Evolutionary conservation across 2,329 filamentous ascomycete genomes (phyloP).

Genomic region (Orbilia brochopaga): DNA sequence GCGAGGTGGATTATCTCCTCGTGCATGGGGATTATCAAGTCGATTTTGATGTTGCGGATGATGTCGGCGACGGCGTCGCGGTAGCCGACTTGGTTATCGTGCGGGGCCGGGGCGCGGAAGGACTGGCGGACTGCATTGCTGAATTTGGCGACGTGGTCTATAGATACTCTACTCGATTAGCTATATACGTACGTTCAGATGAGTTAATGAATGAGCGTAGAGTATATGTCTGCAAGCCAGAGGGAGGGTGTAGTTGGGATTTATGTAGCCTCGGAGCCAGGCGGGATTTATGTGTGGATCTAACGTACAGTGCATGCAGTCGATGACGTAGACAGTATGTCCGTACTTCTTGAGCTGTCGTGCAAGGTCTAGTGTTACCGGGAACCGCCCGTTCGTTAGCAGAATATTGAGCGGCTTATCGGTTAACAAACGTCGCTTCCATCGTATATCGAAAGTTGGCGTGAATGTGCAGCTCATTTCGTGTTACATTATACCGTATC

Average conservation of each 20-base stretch:
- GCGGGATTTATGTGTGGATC: neutral
- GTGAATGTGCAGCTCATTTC: constrained; percentile 13
- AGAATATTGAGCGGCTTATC: constrained; percentile 52
- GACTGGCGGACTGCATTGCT: constrained; percentile 52
- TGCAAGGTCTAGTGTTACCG: constrained; percentile 54
- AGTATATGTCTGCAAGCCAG: too few relatives aligned
- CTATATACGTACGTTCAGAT: too few relatives aligned
- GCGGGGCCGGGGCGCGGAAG: constrained; percentile 52
- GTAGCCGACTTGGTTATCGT: constrained; percentile 51
- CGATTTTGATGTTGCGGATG: constrained; percentile 51
- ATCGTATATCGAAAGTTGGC: constrained; percentile 3
- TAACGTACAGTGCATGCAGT: constrained; percentile 54
- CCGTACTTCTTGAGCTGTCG: constrained; percentile 53
- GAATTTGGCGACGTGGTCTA: constrained; percentile 54
- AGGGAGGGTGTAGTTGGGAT: too few relatives aligned
- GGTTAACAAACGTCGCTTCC: constrained; percentile 4
- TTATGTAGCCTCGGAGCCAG: too few relatives aligned
- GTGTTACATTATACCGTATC: too few relatives aligned
- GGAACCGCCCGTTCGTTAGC: constrained; percentile 55
- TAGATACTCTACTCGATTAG: too few relatives aligned
- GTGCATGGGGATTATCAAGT: constrained; percentile 56
- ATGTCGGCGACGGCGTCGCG: constrained; percentile 46
- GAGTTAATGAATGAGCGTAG: too few relatives aligned
- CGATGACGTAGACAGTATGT: constrained; percentile 53
- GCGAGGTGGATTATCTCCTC: constrained; percentile 57